Base-by-base conservation (phyloP, 225 moss, liverwort and hornwort species). In the Asterella californica region DNA sequence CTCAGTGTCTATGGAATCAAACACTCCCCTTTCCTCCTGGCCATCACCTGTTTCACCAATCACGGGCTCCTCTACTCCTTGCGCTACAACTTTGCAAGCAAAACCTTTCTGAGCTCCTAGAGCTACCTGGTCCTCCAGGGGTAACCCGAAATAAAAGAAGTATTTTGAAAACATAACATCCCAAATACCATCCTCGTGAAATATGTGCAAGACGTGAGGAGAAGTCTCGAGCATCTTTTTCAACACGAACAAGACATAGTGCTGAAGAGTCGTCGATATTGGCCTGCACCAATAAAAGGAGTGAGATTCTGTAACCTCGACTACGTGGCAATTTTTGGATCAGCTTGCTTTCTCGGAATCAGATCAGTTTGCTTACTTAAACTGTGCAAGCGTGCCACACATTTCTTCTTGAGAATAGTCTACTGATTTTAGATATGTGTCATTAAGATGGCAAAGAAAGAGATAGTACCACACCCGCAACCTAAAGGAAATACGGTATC, bases 221-320 rank as follows among this genome's bases (percentile, higher is more conserved):
- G 91, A 89, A 70, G 85, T 90, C 82, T 93, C 91, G 57, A 93
- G 85, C 93, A 93, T 93, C 79, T 93, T 93, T 79, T 93, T 93
- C 75, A 93, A 83, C 62, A 93, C 92, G 83, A 88, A 89, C 64
- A 93, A 83, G 57, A 93, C 91, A 86, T 93, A 93, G 81, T 93
- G 93, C 76, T 93, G 93, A 46, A 93, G 85, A 48, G 91, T 93
- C 34, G 84, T 91, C 78, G 93, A 89, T 71, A 87, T 82, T 78
- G 85, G 78, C 64, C 81, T 90, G 80, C 79, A 80, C 42, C 37
- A 36, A 77, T 25, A 45, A 77, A 27, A 62, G 22, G 15, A 62
- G 30, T 54, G 0, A 33, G 14, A 14, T 24, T 50, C 27, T 30
- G 27, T n/a, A 74, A 74, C 32, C 52, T 37, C 42, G 19, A 70